Conservation (phyloP, 2,329 filamentous ascomycete genomes). For the Neonectria faginata region DNA sequence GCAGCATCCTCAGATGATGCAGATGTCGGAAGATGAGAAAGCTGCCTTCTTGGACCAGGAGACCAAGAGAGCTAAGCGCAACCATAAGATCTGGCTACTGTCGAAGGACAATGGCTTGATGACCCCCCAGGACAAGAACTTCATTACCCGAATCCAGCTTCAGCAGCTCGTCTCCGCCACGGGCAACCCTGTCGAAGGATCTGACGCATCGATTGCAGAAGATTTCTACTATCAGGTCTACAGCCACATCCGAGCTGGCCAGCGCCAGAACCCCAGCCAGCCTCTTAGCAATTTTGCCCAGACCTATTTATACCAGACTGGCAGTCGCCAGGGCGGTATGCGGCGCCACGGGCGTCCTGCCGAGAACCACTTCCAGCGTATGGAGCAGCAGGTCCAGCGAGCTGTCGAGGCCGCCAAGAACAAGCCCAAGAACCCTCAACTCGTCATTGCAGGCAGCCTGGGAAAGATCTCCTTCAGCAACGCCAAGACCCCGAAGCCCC, state of each 20-base stretch:
- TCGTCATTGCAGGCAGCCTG: constrained; percentile 94
- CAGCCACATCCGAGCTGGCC: constrained; percentile 90
- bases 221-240: constrained; percentile 99
- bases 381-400: constrained; percentile 98
- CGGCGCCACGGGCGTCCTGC: constrained; percentile 83
- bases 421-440: constrained; percentile 96
- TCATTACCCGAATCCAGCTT: constrained; percentile 96
- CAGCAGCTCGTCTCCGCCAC: constrained; percentile 95
- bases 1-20: constrained; percentile 63
- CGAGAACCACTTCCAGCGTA: constrained; percentile 97
- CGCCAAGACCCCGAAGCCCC: constrained; percentile 93
- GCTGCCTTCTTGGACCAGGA: constrained; percentile 88
- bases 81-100: constrained; percentile 95
- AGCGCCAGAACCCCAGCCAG: constrained; percentile 90
- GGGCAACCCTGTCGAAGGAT: constrained; percentile 84
- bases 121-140: constrained; percentile 99
- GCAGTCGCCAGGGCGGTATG: constrained; percentile 80
- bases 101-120: constrained; percentile 97
- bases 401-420: constrained; percentile 97
- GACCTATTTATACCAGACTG: constrained; percentile 96
- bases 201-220: constrained; percentile 84
- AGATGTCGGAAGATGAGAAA: constrained; percentile 86
- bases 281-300: constrained; percentile 96
- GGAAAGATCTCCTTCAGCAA: constrained; percentile 99
- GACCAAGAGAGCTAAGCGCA: constrained; percentile 93